Evolutionary conservation across 768 basidiomycete species (phyloP).

Genomic region (Lactarius indigo): DNA sequence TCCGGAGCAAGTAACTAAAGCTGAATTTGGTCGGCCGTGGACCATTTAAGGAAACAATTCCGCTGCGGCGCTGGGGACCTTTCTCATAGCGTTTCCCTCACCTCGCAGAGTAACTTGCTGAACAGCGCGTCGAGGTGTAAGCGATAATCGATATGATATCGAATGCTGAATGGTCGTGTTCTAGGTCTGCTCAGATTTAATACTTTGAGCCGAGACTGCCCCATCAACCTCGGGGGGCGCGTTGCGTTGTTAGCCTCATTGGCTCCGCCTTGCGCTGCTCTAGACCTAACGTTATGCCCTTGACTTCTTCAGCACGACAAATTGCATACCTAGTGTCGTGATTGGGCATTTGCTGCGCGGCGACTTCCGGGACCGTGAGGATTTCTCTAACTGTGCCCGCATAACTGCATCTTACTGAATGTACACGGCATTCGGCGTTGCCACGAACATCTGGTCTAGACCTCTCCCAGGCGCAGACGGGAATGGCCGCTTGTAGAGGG

Average conservation of each 20-base stretch:
- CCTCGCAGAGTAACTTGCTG: neutral
- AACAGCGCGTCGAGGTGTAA: neutral
- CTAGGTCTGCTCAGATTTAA: neutral
- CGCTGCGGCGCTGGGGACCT: neutral
- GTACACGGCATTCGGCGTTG: neutral
- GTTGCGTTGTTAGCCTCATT: neutral
- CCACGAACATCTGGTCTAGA: neutral
- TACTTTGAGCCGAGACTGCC: neutral
- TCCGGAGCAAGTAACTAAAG: too few relatives aligned
- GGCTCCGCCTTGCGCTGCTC: neutral
- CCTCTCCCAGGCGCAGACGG: neutral
- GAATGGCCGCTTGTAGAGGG: neutral
- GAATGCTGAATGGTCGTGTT: neutral
- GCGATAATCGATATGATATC: neutral
- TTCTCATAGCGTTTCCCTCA: neutral
- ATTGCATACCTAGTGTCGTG: neutral
- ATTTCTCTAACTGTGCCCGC: neutral
- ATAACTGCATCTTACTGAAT: neutral
- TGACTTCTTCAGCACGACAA: neutral
- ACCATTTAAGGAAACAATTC: too few relatives aligned
- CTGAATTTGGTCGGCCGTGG: too few relatives aligned
- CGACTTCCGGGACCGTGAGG: neutral
- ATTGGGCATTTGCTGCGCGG: neutral
- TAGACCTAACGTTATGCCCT: neutral
- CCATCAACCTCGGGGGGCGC: neutral